Evolutionary conservation across 768 basidiomycete genomes (phyloP), one percentile per base, ranked within the genome.

Genomic region (Ramaria sp.): DNA sequence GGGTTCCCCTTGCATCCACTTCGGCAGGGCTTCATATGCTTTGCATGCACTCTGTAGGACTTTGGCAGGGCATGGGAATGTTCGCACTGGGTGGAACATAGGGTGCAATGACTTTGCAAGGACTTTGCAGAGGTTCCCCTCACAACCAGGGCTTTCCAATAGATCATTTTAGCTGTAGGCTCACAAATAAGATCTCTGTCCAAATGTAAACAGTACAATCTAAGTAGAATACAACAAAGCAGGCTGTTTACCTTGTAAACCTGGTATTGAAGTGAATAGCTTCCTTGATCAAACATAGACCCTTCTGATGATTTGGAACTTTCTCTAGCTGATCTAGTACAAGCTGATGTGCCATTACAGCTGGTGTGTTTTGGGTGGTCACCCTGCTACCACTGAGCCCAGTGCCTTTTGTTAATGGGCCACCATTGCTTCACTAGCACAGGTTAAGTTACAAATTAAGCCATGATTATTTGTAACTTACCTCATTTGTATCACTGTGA

Each of bases 91-190:
- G n/a, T n/a, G n/a, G n/a, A n/a, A n/a, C n/a, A n/a, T n/a, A n/a
- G n/a, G n/a, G n/a, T n/a, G n/a, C n/a, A n/a, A n/a, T n/a, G n/a
- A n/a, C n/a, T n/a, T n/a, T n/a, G n/a, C n/a, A n/a, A n/a, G n/a
- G n/a, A n/a, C n/a, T n/a, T n/a, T n/a, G n/a, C n/a, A n/a, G n/a
- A n/a, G n/a, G n/a, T n/a, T n/a, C n/a, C 71, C 41, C 70, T 47
- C 1, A 58, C 41, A 7, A 59, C 58, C 7, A 67, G 46, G 9
- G 45, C 10, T 7, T 12, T 13, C 7, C 62, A 45, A 34, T 59
- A 49, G 5, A 69, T 57, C 34, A 67, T 69, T 48, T 69, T 71
- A 2, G 60, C 57, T 5, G 54, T 58, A 1, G 68, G 70, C 46
- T 69, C 66, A 11, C 64, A 53, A 1, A 51, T 27, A 33, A 24